Percentiles rank a stretch among this genome's conserved stretches.
phyloP scores from a whole-genome alignment of 805 yeast genomes.

The Yamadazyma olivae region DNA sequence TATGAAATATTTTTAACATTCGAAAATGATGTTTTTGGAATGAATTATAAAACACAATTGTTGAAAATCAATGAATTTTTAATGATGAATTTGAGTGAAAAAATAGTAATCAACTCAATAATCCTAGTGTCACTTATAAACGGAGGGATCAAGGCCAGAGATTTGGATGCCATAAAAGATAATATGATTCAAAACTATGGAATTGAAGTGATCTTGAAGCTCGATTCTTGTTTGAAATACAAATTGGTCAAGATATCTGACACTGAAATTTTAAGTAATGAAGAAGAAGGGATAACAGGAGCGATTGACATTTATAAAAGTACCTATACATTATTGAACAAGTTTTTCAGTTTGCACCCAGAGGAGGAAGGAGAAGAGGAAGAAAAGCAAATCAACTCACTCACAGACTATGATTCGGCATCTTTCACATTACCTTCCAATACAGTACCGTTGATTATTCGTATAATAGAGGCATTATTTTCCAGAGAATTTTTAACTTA shows the following conservation, averaged over 20 bases:
- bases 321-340: conserved; percentile 35
- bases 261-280: conserved; percentile 15
- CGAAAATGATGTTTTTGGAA: conserved; percentile 65
- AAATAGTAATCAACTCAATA: conserved; percentile 50
- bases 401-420: conserved; percentile 38
- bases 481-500: conserved; percentile 49
- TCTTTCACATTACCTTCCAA: conserved; percentile 76
- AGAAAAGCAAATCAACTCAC: conserved; percentile 6
- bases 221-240: conserved; percentile 48
- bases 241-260: conserved; percentile 42
- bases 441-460: conserved; percentile 65
- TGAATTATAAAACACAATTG: conserved; percentile 33
- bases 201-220: conserved; percentile 41
- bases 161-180: conserved; percentile 50
- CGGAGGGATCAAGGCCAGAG: conserved; percentile 67
- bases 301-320: conserved; percentile 26
- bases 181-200: conserved; percentile 69
- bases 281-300: conserved; percentile 31
- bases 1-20: conserved; percentile 52
- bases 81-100: conserved; percentile 28
- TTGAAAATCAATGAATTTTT: conserved; percentile 36
- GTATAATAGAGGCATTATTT: conserved; percentile 70
- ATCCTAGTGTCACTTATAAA: conserved; percentile 60
- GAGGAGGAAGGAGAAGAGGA: conserved; percentile 19
- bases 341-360: conserved; percentile 51